A percentile compares a stretch with the other conserved stretches of the same genome.
Evolutionary conservation across 345 rosid species (phyloP).

Genomic region (Brassica cretica): DNA sequence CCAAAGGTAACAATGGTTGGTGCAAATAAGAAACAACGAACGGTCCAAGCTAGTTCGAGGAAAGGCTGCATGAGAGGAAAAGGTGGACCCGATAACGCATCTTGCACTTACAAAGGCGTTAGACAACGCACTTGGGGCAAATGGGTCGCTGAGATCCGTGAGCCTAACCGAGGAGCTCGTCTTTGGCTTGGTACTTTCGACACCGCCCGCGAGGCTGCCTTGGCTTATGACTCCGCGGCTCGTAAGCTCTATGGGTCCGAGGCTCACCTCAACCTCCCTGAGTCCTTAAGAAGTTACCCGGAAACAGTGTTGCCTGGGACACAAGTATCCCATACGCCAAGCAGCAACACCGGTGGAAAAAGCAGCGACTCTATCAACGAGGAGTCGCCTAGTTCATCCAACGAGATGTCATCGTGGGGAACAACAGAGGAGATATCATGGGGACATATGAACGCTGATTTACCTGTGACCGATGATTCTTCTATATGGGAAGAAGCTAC

Average conservation of each 20-base stretch:
- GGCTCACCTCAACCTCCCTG: slow-evolving; percentile 82
- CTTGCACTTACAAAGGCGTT: slow-evolving; percentile 92
- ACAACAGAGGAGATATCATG: slow-evolving; percentile 47
- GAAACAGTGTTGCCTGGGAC: slow-evolving; percentile 6
- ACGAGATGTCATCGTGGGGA: slow-evolving; percentile 33
- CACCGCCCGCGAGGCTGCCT: slow-evolving; percentile 81
- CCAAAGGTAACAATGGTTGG: slow-evolving; percentile 38
- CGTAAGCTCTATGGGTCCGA: slow-evolving; percentile 79
- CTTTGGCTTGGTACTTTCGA: slow-evolving; percentile 98
- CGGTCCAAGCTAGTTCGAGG: slow-evolving; percentile 81
- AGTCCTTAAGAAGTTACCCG: slow-evolving; percentile 20
- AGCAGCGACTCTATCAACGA: slow-evolving; percentile 2
- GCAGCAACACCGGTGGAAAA: slow-evolving; percentile 24
- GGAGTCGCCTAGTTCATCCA: slow-evolving; percentile 32
- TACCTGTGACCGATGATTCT: slow-evolving; percentile 69
- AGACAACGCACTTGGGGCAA: slow-evolving; percentile 99
- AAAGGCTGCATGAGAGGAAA: slow-evolving; percentile 99
- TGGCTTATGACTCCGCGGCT: slow-evolving; percentile 88
- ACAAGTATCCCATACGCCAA: slow-evolving; percentile 20
- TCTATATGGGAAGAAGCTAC: slow-evolving; percentile 93
- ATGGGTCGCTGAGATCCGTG: slow-evolving; percentile 99
- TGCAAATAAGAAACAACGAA: slow-evolving; percentile 43
- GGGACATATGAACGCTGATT: slow-evolving; percentile 54
- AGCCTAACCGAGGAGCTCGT: slow-evolving; percentile 95
- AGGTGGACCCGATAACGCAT: slow-evolving; percentile 91